Percentiles rank a stretch among this genome's conserved stretches.
phyloP scores from a whole-genome alignment of 257 asterid species.

The Penstemon barbatus region DNA sequence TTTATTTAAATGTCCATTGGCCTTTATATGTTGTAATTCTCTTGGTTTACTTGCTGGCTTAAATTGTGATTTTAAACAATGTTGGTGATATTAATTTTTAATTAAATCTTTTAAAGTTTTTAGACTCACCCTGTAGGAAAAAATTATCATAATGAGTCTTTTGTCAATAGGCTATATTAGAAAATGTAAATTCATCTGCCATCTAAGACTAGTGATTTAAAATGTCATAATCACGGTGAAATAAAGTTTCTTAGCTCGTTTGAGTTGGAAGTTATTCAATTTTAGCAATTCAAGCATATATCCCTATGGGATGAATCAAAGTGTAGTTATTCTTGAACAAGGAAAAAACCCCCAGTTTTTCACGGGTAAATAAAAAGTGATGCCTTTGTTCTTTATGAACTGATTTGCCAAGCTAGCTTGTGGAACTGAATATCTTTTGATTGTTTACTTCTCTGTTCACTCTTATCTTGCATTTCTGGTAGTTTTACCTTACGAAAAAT shows the following conservation, averaged over 20 bases:
- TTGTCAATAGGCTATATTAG: slow-evolving; percentile 3
- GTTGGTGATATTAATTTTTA: background rate
- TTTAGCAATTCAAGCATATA: no score
- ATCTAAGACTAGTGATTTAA: slow-evolving; percentile 8
- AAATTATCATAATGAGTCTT: slow-evolving; percentile 10
- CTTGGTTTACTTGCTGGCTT: background rate
- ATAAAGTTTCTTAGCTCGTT: slow-evolving; percentile 4
- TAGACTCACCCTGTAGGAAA: background rate
- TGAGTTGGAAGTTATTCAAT: background rate
- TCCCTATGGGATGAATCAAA: background rate
- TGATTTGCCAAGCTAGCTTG: background rate
- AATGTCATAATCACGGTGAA: background rate
- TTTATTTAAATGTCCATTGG: slow-evolving; percentile 13
- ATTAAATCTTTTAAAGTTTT: slow-evolving; percentile 3
- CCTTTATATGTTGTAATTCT: slow-evolving; percentile 6
- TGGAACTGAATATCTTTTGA: slow-evolving; percentile 6
- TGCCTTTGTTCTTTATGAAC: background rate
- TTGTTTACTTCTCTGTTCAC: background rate
- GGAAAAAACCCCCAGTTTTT: no score
- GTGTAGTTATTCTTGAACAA: slow-evolving; percentile 2
- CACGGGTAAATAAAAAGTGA: no score
- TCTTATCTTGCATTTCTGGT: background rate
- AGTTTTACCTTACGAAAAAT: background rate
- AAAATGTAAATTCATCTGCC: slow-evolving; percentile 1
- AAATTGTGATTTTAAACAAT: background rate